These are phyloP conservation scores for Gregarina niphandrodes DNA, from an alignment of 169 alveolate species.

Conservation along the genomic window DNA sequence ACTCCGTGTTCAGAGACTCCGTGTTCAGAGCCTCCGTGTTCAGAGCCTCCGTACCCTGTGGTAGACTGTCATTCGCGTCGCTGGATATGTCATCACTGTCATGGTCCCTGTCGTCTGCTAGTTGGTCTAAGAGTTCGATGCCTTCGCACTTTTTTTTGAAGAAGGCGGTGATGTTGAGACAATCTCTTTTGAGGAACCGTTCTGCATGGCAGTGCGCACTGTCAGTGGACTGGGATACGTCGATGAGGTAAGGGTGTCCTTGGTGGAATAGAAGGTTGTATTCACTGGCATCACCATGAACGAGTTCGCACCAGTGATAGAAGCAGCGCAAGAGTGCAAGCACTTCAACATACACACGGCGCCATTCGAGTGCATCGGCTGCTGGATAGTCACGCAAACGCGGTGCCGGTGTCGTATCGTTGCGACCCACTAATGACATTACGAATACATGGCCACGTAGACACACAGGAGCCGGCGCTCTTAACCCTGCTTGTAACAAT, in stretches of 20 bases:
- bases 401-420: conserved; percentile 29
- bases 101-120: no score
- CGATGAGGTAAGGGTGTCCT: conserved; percentile 67
- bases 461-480: conserved; percentile 49
- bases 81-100: no score
- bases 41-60: no score
- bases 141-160: conserved; percentile 59
- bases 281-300: conserved; percentile 95
- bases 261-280: conserved; percentile 67
- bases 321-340: conserved; percentile 59
- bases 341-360: conserved; percentile 48
- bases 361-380: conserved; percentile 31
- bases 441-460: conserved; percentile 77
- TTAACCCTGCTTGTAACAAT: conserved; percentile 40
- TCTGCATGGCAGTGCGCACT: conserved; percentile 90
- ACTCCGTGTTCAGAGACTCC: no score
- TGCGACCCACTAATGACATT: conserved; percentile 75
- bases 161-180: conserved; percentile 70
- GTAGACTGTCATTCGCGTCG: no score
- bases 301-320: conserved; percentile 70
- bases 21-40: no score
- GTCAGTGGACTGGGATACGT: conserved; percentile 92
- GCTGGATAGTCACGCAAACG: conserved; percentile 14
- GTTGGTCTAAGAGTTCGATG: no score
- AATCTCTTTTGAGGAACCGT: conserved; percentile 90